Evolutionary conservation across 2,329 filamentous ascomycete genomes (phyloP).

Genomic region (Fusarium clavum): DNA sequence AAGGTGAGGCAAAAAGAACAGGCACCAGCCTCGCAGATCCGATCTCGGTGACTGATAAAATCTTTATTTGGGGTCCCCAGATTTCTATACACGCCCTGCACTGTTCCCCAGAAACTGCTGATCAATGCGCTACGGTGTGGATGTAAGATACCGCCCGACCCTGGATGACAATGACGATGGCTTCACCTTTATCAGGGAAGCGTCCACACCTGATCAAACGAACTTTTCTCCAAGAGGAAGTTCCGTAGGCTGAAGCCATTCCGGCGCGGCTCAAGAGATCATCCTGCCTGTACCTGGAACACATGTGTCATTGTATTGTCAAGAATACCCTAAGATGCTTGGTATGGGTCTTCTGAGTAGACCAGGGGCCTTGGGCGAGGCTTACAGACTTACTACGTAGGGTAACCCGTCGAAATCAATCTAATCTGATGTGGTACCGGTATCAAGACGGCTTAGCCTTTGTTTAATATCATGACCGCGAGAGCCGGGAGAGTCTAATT

Average conservation of each 20-base stretch:
- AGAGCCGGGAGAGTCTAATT: too few species aligned
- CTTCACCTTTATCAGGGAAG: constrained; percentile 17
- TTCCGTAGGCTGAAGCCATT: constrained; percentile 11
- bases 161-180: constrained; percentile 26
- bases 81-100: constrained; percentile 32
- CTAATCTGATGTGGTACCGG: neutral
- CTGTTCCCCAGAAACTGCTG: constrained; percentile 31
- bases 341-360: neutral
- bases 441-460: neutral
- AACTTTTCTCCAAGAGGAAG: constrained; percentile 22
- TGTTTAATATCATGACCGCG: neutral
- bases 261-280: neutral
- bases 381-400: neutral
- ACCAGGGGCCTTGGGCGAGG: neutral
- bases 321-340: neutral
- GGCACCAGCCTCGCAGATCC: constrained; percentile 25
- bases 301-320: constrained; percentile 25
- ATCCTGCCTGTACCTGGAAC: constrained; percentile 10
- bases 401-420: neutral
- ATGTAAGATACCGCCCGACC: constrained; percentile 13
- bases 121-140: constrained; percentile 25
- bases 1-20: constrained; percentile 10
- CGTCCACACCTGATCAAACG: constrained; percentile 9
- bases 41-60: constrained; percentile 30
- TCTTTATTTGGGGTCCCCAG: constrained; percentile 27